Percentiles rank a stretch among this genome's conserved stretches.
Evolutionary conservation across 2,329 filamentous ascomycete species (phyloP).

Genomic region (Diaporthe amygdali): DNA sequence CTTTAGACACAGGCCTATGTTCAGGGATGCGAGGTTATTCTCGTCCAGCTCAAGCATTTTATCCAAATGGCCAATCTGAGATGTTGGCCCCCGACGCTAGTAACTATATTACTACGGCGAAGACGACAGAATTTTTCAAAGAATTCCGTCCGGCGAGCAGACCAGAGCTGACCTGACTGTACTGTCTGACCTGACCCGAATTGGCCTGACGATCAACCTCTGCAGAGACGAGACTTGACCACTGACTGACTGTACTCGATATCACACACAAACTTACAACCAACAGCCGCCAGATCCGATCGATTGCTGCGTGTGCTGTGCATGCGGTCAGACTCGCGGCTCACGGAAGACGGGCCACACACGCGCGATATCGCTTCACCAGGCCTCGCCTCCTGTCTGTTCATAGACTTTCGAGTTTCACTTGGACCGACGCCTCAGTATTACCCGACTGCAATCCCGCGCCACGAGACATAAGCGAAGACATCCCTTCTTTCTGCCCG

Average conservation of each 20-base stretch:
- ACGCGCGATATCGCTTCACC: conserved; percentile 12
- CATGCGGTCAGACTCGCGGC: conserved; percentile 4
- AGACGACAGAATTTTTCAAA: not conserved
- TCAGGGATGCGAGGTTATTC: conserved; percentile 11
- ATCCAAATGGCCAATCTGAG: conserved; percentile 5
- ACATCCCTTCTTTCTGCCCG: not conserved
- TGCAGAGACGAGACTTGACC: not conserved
- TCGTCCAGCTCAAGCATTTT: conserved; percentile 5
- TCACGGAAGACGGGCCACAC: not conserved
- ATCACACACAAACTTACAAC: not conserved
- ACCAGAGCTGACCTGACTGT: not conserved
- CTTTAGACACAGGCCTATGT: not conserved
- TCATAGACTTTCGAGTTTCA: conserved; percentile 16
- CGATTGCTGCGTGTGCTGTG: not conserved
- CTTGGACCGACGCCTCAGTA: conserved; percentile 11
- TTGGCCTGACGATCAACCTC: not conserved
- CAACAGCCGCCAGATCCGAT: not conserved
- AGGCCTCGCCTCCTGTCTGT: conserved; percentile 14
- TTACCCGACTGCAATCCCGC: not conserved
- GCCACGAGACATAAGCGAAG: conserved; percentile 10
- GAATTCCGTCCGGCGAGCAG: no score
- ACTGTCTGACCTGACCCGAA: not conserved
- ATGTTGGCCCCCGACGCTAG: conserved; percentile 13
- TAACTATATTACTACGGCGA: conserved; percentile 1
- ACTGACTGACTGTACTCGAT: not conserved